These are phyloP conservation scores for Trichomonas gallinae DNA, from an alignment of 208 protist species.

Conservation along the genomic window DNA sequence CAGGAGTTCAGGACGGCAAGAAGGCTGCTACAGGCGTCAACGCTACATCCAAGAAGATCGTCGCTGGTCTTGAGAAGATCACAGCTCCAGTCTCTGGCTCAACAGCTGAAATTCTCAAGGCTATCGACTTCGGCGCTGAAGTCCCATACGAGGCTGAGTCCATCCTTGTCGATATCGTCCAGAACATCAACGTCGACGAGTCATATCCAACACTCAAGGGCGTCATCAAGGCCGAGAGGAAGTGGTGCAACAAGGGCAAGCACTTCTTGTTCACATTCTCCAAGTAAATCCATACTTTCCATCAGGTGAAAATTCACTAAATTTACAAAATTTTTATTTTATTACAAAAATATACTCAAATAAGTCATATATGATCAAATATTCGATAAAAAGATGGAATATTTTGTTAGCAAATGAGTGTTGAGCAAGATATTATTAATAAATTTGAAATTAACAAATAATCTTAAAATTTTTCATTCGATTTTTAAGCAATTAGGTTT, in stretches of 20 bases:
- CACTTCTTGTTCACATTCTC: background rate
- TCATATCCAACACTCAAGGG: background rate
- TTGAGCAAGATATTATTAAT: too few relatives aligned
- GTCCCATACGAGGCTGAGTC: background rate
- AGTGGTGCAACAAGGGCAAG: background rate
- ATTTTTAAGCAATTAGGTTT: too few relatives aligned
- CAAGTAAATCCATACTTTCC: background rate
- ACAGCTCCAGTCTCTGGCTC: background rate
- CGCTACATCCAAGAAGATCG: background rate
- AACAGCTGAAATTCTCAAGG: background rate
- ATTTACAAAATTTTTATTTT: too few relatives aligned
- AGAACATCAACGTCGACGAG: background rate
- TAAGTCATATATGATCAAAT: too few relatives aligned
- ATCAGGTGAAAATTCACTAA: too few relatives aligned
- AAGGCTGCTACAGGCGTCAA: background rate
- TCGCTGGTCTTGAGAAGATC: background rate
- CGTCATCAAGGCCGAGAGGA: background rate
- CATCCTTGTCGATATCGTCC: background rate
- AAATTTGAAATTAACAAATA: too few relatives aligned
- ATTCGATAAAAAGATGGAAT: too few relatives aligned
- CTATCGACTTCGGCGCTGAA: background rate
- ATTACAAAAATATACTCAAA: too few relatives aligned
- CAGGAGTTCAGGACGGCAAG: conserved; percentile 16
- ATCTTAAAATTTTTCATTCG: too few relatives aligned
- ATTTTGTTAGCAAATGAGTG: too few relatives aligned